A percentile compares a stretch with the other conserved stretches of the same genome.
Evolutionary conservation across 2,329 filamentous ascomycete genomes (phyloP).

Genomic region (Chalaropsis thielavioides): DNA sequence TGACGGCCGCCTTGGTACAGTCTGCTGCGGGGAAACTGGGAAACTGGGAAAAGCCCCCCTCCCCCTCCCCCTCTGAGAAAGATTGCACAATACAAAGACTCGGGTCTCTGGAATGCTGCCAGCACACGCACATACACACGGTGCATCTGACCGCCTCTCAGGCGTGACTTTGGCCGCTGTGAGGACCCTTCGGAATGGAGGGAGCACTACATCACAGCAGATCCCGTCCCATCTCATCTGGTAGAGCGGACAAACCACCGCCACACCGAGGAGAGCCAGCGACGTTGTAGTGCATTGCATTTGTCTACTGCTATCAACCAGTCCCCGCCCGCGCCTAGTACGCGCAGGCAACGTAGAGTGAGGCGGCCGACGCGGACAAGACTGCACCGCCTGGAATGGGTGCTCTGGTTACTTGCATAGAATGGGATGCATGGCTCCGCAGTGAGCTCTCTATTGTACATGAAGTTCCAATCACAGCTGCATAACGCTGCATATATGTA

Average conservation of each 20-base stretch:
- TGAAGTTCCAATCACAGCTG: background rate
- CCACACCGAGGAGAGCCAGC: background rate
- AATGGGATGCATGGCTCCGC: background rate
- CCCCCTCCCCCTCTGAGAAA: too few relatives aligned
- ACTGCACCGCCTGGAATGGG: background rate
- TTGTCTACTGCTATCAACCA: background rate
- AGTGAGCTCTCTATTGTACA: background rate
- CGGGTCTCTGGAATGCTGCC: background rate
- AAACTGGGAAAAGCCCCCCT: too few relatives aligned
- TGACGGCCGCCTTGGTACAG: too few relatives aligned
- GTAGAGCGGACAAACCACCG: background rate
- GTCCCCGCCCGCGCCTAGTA: background rate
- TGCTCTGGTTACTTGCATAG: background rate
- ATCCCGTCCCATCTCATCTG: too few relatives aligned
- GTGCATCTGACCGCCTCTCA: background rate
- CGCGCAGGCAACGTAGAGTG: too few relatives aligned
- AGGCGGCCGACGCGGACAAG: too few relatives aligned
- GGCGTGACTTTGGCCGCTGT: background rate
- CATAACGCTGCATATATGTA: background rate
- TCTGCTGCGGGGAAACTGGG: too few relatives aligned
- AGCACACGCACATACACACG: background rate
- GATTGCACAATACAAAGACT: too few relatives aligned
- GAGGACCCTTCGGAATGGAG: background rate
- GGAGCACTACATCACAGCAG: background rate
- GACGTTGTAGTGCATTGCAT: background rate